Base-by-base conservation (phyloP, 306 rosid genomes). In the Quercus agrifolia region DNA sequence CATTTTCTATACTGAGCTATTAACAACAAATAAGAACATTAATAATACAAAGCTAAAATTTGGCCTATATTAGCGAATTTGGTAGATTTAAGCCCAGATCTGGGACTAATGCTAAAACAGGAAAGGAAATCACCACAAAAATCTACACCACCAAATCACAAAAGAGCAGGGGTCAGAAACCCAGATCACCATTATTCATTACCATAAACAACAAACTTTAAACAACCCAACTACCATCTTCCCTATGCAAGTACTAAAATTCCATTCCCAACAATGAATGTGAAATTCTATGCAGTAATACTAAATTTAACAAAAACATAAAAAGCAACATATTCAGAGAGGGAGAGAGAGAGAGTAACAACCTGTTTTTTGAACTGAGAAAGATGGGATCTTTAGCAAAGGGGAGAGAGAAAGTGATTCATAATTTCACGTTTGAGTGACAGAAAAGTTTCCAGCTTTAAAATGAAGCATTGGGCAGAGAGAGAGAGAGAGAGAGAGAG, bases 311-410 rank as follows among this genome's bases (percentile, higher is more conserved):
- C 74, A 49, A 56, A 72, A 79, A 79, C 57, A 52, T 38, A 82
- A 17, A 78, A 41, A 25, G 72, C 71, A 61, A 81, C 73, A 72
- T 71, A 75, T 23, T 5, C 28, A 19, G 9, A 72, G 33, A 8
- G 56, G 82, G 4, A 63, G 66, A 68, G 61, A 75, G 52, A 86
- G 68, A 56, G 41, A 21, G 56, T 19, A 85, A 74, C 49, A 80
- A 93, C 98, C 98, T 89, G 92, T 64, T 73, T 81, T 49, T 76
- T 71, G 77, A 87, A 83, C 31, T 56, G 38, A 79, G 72, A 13
- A 64, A 61, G 70, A 69, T 83, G 73, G 59, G 83, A 77, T 61
- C 72, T 81, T 64, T 51, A 79, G 78, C 84, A 58, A 54, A 76
- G 73, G 86, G 79, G 21, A 69, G 70, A 76, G 67, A 81, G 62